Base-by-base conservation (phyloP, 2,329 filamentous ascomycete genomes). In the Helicocarpus griseus region DNA sequence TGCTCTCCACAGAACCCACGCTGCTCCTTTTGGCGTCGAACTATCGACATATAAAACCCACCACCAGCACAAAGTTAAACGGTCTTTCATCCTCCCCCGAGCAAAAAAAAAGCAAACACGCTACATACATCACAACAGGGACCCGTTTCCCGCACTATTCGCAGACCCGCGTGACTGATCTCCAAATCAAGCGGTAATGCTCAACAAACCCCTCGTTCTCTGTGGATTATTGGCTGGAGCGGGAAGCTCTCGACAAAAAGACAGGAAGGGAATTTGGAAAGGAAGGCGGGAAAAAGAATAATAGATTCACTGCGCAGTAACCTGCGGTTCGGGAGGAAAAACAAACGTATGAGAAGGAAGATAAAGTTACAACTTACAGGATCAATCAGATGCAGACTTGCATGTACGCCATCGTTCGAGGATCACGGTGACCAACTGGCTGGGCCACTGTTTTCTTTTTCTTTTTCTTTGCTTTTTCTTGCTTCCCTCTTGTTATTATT, bases 81-180 rank as follows among this genome's bases (percentile, higher is more conserved):
- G n/a, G n/a, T n/a, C 33, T 22, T 41, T 24, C 38, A 22, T 24
- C 17, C 9, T n/a, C n/a, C 24, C 24, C 29, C 17, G 22, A 6
- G 5, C 26, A 46, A 22, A 46, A 46, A 33, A 13, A 9, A 40
- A 21, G 22, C 8, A 9, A 40, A 21, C 14, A 46, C 24, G 9
- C 26, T n/a, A 17, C 6, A 43, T 14, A n/a, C 11, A 11, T 41
- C 24, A 26, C 24, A 8, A 24, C 22, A 41, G 21, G 43, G 26
- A 9, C 28, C 28, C 28, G 19, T 46, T 33, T 46, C 41, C 45
- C 46, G 24, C 46, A 29, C 46, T 48, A 48, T 48, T 48, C 35
- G 33, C 35, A 33, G 46, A 11, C 46, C 46, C 46, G 46, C 46
- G 46, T 48, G 46, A 48, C 46, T 48, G 46, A 48, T 48, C 46